Evolutionary conservation across 495 filamentous ascomycete species (phyloP), one percentile per base, ranked within the genome.

Genomic region (Aspergillus coremiiformis): DNA sequence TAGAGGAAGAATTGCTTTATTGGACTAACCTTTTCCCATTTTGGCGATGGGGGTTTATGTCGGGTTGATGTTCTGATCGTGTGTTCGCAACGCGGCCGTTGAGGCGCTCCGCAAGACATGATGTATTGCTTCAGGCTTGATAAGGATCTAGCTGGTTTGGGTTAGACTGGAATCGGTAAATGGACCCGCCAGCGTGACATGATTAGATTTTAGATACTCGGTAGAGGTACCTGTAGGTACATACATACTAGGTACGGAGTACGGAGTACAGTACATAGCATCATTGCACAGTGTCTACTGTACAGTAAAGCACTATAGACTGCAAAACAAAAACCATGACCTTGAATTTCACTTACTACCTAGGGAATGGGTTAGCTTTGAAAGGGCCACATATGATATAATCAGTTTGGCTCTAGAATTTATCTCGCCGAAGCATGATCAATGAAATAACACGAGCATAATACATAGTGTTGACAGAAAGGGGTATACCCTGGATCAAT

Each of bases 1-100:
- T 14, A 21, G 6, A 5, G 17, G 7, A 23, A 24, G 20, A 1
- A 3, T 26, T 22, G 0, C 5, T 11, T 4, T 11, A 29, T 4
- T 8, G n/a, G 7, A 63, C 72, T 57, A 58, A 81, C 78, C 78
- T 75, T 82, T 82, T 39, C 80, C 80, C 80, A 84, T 84, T 0
- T 42, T 67, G 54, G 55, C 51, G 58, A 49, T 30, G 37, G 49
- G 50, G 42, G 48, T 33, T 56, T 27, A 20, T 52, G 37, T n/a
- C n/a, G n/a, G n/a, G n/a, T 33, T 57, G 41, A 39, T 35, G 15
- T 42, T 33, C 44, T 55, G 32, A 15, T 3, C 19, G 42, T 22
- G 43, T 37, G 39, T 61, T 45, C 24, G 30, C 44, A 51, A 41
- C 23, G 47, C 47, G 44, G n/a, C 44, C 19, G 9, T 24, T 27